Conservation (phyloP, 495 filamentous ascomycete genomes). For the Podospora fimiseda region DNA sequence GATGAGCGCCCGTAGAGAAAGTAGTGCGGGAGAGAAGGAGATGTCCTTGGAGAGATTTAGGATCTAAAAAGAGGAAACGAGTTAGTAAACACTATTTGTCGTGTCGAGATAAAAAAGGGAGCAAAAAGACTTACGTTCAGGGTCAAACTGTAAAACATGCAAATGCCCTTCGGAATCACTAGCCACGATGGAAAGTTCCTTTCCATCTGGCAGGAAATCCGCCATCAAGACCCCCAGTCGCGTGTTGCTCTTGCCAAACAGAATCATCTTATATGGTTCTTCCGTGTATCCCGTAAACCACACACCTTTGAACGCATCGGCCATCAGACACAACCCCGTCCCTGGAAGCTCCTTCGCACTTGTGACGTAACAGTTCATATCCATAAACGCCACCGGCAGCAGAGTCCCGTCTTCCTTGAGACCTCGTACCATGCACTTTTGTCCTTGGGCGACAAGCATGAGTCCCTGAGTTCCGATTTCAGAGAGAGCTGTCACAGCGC, state of each 20-base stretch:
- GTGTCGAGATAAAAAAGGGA: not conserved
- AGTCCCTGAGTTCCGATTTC: slow-evolving; percentile 89
- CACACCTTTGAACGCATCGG: slow-evolving; percentile 84
- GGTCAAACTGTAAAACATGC: slow-evolving; percentile 88
- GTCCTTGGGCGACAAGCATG: slow-evolving; percentile 84
- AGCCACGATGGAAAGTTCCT: slow-evolving; percentile 73
- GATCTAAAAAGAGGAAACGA: slow-evolving; percentile 54
- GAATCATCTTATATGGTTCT: slow-evolving; percentile 88
- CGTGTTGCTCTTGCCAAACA: slow-evolving; percentile 80
- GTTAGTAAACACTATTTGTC: not conserved
- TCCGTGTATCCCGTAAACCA: slow-evolving; percentile 95
- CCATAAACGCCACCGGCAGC: slow-evolving; percentile 93
- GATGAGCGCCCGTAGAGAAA: slow-evolving; percentile 75
- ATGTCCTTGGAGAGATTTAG: slow-evolving; percentile 84
- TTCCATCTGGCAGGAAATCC: slow-evolving; percentile 83
- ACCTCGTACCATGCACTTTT: slow-evolving; percentile 94
- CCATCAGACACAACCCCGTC: slow-evolving; percentile 76
- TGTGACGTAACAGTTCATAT: slow-evolving; percentile 88
- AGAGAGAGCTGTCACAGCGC: slow-evolving; percentile 84
- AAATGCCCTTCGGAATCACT: slow-evolving; percentile 80
- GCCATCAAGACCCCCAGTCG: slow-evolving; percentile 72
- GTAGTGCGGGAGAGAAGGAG: slow-evolving; percentile 77
- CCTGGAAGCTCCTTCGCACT: slow-evolving; percentile 72
- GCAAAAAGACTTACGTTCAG: slow-evolving; percentile 55
- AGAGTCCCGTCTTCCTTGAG: slow-evolving; percentile 90